A percentile compares a stretch with the other conserved stretches of the same genome.
These are phyloP conservation scores for Solidago caesia DNA, from an alignment of 129 eudicot genomes.

Conservation along the genomic window DNA sequence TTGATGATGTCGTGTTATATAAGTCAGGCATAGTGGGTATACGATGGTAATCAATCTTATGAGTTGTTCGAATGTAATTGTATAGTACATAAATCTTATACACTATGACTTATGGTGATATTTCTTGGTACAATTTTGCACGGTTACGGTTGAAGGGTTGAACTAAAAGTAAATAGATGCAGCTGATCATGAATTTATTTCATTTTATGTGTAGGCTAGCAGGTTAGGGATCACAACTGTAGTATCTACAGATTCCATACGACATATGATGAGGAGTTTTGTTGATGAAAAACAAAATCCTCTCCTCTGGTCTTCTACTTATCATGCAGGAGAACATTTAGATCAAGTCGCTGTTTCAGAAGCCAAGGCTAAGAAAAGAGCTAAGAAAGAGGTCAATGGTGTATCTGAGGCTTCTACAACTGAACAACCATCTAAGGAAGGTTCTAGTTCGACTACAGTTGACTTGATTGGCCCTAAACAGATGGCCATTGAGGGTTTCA, in stretches of 20 bases:
- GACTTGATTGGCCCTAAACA: conserved; percentile 74
- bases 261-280: conserved; percentile 99
- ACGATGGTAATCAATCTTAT: neutral
- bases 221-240: conserved; percentile 94
- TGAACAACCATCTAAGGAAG: conserved; percentile 22
- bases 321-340: conserved; percentile 91
- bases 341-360: conserved; percentile 89
- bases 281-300: conserved; percentile 89
- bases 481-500: conserved; percentile 92
- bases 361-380: conserved; percentile 72
- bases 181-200: neutral
- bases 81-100: neutral
- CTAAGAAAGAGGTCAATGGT: conserved; percentile 55
- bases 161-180: neutral
- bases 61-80: neutral
- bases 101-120: neutral
- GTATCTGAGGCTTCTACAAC: conserved; percentile 30
- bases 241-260: conserved; percentile 85
- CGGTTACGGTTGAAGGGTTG: neutral
- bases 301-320: conserved; percentile 88
- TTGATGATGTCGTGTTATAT: neutral
- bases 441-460: conserved; percentile 23
- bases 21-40: neutral
- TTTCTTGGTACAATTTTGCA: neutral
- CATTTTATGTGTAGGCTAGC: conserved; percentile 55